Evolutionary conservation across 352 stramenopile species (phyloP), one percentile per base, ranked within the genome.

Genomic region (Globisporangium paroecandrum): DNA sequence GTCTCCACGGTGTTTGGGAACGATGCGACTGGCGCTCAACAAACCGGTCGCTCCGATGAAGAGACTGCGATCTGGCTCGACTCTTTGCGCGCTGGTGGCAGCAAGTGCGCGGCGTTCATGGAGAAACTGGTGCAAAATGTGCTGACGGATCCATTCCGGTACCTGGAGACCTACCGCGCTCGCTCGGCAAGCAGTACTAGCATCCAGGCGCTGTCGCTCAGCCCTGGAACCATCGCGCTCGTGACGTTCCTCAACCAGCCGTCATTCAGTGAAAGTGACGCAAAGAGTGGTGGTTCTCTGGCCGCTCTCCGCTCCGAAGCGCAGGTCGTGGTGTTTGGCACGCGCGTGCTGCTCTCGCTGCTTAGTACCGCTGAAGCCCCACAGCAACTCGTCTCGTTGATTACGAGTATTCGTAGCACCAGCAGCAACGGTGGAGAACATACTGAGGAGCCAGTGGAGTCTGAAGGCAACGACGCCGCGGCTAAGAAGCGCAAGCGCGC

Each of bases 21-120:
- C 12, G 58, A 78, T 41, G 63, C 53, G 7, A 12, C 22, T 34
- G 36, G 8, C n/a, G 61, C 43, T 13, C 64, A 59, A 12, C 36
- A 51, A 18, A 56, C 51, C 20, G 72, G 76, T 36, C 69, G 69
- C 69, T 70, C 76, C 10, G 69, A 55, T 5, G 81, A 89, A 71
- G 82, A 91, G 68, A 84, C 91, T 32, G 53, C 27, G 6, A 76
- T 91, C 4, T 94, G 84, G 87, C 72, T 93, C 5, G 79, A 91
- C 41, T 83, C 77, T 71, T 64, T 94, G 64, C 60, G 69, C 6
- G 68, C 75, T 5, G 68, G 77, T 43, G 81, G 79, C 10, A 64
- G 63, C 32, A 41, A 24, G 1, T 88, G 81, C 58, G 81, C 74
- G 20, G 55, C 63, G 18, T 90, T 91, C 62, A 69, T 75, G 6